These are phyloP conservation scores for Endotrypanum monterogeii DNA, from an alignment of 208 protist genomes.

Conservation along the genomic window DNA sequence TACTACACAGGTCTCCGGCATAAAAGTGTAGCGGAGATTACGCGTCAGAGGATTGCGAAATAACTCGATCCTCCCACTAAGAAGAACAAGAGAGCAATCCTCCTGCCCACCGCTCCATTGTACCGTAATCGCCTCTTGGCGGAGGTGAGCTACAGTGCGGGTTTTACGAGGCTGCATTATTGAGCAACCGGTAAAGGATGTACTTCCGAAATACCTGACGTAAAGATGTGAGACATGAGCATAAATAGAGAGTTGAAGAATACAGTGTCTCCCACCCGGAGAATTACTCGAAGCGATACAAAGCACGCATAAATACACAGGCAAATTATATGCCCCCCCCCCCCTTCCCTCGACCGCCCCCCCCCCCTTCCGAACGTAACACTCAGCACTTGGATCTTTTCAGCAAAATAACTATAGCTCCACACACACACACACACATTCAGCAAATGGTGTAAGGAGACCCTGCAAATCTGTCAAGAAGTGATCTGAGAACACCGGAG, in stretches of 20 bases:
- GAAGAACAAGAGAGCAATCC: slow-evolving; percentile 45
- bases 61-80: slow-evolving; percentile 50
- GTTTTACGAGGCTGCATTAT: slow-evolving; percentile 9
- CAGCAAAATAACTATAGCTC: background rate
- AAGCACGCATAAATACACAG: background rate
- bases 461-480: background rate
- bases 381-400: background rate
- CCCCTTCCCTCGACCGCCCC: too few relatives aligned
- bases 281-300: background rate
- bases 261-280: background rate
- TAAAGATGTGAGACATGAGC: background rate
- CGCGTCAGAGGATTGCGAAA: slow-evolving; percentile 50
- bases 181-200: background rate
- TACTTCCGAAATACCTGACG: too few relatives aligned
- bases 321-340: too few relatives aligned
- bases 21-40: slow-evolving; percentile 71
- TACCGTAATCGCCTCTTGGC: slow-evolving; percentile 15
- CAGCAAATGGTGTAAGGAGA: background rate
- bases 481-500: background rate
- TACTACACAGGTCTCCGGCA: slow-evolving; percentile 36
- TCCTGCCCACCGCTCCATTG: slow-evolving; percentile 22
- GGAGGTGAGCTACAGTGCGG: slow-evolving; percentile 11
- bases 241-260: background rate
- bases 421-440: background rate
- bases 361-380: too few relatives aligned